Evolutionary conservation across 345 rosid genomes (phyloP), one percentile per base, ranked within the genome.

Genomic region (Leavenworthia alabamica): DNA sequence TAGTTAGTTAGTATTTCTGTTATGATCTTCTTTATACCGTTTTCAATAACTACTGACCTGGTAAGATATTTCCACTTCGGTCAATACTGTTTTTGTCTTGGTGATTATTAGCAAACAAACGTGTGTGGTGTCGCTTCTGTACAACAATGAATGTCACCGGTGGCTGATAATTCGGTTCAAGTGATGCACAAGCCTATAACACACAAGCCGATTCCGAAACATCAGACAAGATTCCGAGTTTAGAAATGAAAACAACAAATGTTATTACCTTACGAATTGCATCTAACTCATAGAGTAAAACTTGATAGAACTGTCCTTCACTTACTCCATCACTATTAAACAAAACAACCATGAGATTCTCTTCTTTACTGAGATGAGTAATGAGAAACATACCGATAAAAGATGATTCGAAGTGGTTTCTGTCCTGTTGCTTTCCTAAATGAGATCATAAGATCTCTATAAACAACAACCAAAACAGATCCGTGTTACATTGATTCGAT

Each of bases 381-480:
- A 23, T 42, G 71, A 39, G 33, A 42, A 48, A 60, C 72, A 0
- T n/a, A 84, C 99, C 99, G 87, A 86, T 93, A 93, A 81, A 93
- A 93, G 77, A 93, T 90, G 29, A 93, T 93, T 67, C 99, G 84
- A 16, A 87, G 73, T 0, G 99, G 99, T 77, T 93, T 93, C 83
- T 88, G 99, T 33, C 99, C 99, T 2, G 99, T 93, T 60, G 97
- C 99, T 77, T 87, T 93, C 71, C 97, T 74, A 56, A 93, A 93
- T 41, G 99, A 90, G 62, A 93, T 68, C 73, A 93, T 70, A 71
- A 90, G 99, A 75, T 93, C 99, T 77, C 99, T 93, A 78, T 73
- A 62, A n/a, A n/a, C n/a, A n/a, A n/a, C n/a, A n/a, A n/a, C n/a
- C n/a, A n/a, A n/a, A n/a, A n/a, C n/a, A n/a, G n/a, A n/a, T n/a